These are phyloP conservation scores for Pezicula carpinea DNA, from an alignment of 2,329 filamentous ascomycete species.

Conservation along the genomic window DNA sequence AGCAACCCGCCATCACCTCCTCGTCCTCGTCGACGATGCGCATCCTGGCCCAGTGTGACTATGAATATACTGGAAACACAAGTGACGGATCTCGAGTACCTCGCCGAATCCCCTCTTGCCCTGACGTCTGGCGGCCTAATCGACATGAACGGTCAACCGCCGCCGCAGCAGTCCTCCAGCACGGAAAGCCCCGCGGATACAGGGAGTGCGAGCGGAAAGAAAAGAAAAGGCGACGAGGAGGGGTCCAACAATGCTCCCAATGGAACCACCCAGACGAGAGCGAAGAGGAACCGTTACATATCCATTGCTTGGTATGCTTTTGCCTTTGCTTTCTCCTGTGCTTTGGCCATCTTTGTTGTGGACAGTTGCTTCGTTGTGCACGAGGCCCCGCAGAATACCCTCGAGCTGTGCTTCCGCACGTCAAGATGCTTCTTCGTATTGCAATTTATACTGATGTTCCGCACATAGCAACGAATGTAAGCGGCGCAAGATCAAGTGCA, in stretches of 20 bases:
- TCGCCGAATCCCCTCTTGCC: conserved; percentile 26
- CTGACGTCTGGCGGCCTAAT: conserved; percentile 7
- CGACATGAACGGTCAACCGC: conserved; percentile 22
- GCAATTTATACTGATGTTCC: not conserved
- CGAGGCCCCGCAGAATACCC: not conserved
- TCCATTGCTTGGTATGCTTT: conserved; percentile 31
- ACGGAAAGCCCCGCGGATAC: conserved; percentile 26
- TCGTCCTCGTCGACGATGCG: conserved; percentile 33
- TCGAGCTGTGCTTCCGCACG: not conserved
- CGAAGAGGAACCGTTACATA: conserved; percentile 32
- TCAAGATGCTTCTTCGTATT: not conserved
- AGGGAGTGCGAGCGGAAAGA: conserved; percentile 24
- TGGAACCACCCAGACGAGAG: conserved; percentile 24
- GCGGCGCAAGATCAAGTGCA: conserved; percentile 71
- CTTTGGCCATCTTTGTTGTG: too few relatives aligned
- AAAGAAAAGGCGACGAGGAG: conserved; percentile 24
- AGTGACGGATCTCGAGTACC: conserved; percentile 27
- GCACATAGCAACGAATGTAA: conserved; percentile 65
- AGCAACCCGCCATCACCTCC: not conserved
- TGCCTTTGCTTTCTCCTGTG: not conserved
- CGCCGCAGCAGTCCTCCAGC: conserved; percentile 8
- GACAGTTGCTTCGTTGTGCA: not conserved
- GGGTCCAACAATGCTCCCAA: conserved; percentile 9
- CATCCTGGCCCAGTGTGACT: conserved; percentile 17
- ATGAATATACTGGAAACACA: conserved; percentile 30